Evolutionary conservation across 169 alveolate genomes (phyloP).

Genomic region (Cryptosporidium parvum): DNA sequence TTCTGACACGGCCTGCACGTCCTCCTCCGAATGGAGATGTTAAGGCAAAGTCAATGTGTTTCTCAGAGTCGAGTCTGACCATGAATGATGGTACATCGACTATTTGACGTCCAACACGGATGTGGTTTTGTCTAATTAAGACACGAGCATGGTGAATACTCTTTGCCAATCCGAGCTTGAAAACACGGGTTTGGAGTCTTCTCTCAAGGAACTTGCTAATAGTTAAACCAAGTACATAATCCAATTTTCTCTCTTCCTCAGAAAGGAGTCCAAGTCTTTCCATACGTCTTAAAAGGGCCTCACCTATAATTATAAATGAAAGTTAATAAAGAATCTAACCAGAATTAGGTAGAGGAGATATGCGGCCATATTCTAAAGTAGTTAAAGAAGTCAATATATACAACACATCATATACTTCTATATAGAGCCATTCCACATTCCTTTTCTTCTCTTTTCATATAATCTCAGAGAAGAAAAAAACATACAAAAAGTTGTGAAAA

Average conservation of each 20-base stretch:
- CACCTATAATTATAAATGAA: slow-evolving; percentile 81
- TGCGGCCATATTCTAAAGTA: not conserved
- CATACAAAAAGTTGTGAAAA: not conserved
- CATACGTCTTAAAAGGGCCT: slow-evolving; percentile 99
- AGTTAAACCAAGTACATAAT: slow-evolving; percentile 98
- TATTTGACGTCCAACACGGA: slow-evolving; percentile 98
- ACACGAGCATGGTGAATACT: slow-evolving; percentile 99
- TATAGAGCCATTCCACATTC: too few relatives aligned
- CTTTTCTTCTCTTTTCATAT: too few relatives aligned
- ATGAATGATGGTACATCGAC: slow-evolving; percentile 98
- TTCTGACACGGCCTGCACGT: slow-evolving; percentile 96
- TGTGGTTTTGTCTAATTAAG: slow-evolving; percentile 98
- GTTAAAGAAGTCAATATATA: too few relatives aligned
- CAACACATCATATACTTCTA: too few relatives aligned
- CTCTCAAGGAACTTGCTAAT: slow-evolving; percentile 98
- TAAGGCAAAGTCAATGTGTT: slow-evolving; percentile 96
- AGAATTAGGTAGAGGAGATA: not conserved
- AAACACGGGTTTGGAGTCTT: slow-evolving; percentile 97
- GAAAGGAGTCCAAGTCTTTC: slow-evolving; percentile 96
- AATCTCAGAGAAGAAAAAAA: too few relatives aligned
- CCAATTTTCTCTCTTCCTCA: slow-evolving; percentile 97
- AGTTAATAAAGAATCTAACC: slow-evolving; percentile 13
- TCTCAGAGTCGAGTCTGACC: slow-evolving; percentile 99
- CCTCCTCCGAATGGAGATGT: slow-evolving; percentile 98
- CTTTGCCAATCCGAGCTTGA: slow-evolving; percentile 95